Evolutionary conservation across 768 basidiomycete species (phyloP).

Genomic region (Mrakia frigida): DNA sequence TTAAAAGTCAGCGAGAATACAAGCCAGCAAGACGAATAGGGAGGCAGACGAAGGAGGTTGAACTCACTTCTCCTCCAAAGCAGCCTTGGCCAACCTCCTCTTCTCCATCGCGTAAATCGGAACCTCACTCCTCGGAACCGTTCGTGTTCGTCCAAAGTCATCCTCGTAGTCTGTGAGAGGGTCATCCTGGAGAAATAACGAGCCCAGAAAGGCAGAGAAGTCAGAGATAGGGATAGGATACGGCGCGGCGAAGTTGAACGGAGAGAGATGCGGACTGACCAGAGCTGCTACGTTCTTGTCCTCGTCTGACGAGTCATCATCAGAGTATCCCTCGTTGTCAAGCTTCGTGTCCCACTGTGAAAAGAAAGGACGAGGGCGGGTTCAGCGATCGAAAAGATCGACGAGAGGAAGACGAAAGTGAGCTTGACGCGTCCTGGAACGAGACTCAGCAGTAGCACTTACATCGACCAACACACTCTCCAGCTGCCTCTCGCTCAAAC

Average conservation of each 20-base stretch:
- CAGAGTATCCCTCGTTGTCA: constrained; percentile 51
- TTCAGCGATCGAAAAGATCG: constrained; percentile 60
- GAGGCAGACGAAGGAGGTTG: background rate
- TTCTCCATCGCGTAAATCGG: constrained; percentile 58
- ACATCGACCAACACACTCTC: constrained; percentile 72
- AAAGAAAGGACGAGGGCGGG: constrained; percentile 36
- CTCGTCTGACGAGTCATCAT: constrained; percentile 1
- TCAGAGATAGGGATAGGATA: background rate
- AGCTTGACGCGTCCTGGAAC: too few relatives aligned
- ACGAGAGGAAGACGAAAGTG: background rate
- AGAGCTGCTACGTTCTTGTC: constrained; percentile 53
- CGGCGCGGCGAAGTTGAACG: background rate
- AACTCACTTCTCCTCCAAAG: constrained; percentile 45
- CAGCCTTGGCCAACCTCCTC: constrained; percentile 25
- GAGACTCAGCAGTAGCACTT: constrained; percentile 42
- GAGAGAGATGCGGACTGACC: background rate
- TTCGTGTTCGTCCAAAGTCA: constrained; percentile 75
- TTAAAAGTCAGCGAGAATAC: background rate
- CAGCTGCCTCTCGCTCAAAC: constrained; percentile 68
- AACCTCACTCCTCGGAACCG: constrained; percentile 65
- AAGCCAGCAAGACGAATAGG: background rate
- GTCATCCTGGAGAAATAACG: constrained; percentile 52
- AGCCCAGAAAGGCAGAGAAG: background rate
- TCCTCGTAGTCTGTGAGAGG: constrained; percentile 80
- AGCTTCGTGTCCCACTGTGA: constrained; percentile 38